Conservation (phyloP, 495 filamentous ascomycete species). For the Rhizodiscina lignyota region DNA sequence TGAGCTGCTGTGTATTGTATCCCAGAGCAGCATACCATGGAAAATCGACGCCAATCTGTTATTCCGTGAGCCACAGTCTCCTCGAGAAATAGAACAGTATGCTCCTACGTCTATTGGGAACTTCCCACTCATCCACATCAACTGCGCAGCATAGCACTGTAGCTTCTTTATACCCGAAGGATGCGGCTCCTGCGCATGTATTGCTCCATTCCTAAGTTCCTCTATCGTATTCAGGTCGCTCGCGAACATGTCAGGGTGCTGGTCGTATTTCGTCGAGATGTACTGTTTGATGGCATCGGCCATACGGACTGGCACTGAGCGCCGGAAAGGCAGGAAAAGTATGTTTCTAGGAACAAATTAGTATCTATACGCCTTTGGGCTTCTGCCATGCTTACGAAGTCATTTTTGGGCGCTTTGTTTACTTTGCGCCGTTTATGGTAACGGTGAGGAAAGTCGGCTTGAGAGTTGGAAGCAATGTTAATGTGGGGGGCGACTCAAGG, state of each 20-base stretch:
- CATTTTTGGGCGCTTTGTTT: no score
- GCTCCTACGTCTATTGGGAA: slow-evolving; percentile 81
- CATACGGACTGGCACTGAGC: slow-evolving; percentile 57
- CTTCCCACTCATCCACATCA: slow-evolving; percentile 88
- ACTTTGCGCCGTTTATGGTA: no score
- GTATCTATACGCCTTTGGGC: not conserved
- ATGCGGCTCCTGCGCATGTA: slow-evolving; percentile 80
- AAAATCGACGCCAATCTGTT: slow-evolving; percentile 83
- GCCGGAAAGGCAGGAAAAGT: slow-evolving; percentile 67
- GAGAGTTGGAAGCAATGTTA: no score
- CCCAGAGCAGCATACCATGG: slow-evolving; percentile 89
- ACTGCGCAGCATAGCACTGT: slow-evolving; percentile 74
- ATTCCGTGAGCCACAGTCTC: slow-evolving; percentile 10
- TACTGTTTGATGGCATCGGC: slow-evolving; percentile 81
- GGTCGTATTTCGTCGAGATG: slow-evolving; percentile 97
- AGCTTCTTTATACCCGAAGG: slow-evolving; percentile 77
- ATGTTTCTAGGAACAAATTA: slow-evolving; percentile 21
- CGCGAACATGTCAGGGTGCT: slow-evolving; percentile 95
- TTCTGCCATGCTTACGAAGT: slow-evolving; percentile 10
- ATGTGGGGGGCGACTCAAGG: no score
- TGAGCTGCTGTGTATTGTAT: slow-evolving; percentile 64
- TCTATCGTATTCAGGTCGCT: slow-evolving; percentile 81
- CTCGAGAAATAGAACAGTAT: not conserved
- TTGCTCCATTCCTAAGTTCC: slow-evolving; percentile 58
- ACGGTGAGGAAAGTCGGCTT: no score